Evolutionary conservation across 352 stramenopile genomes (phyloP), one percentile per base, ranked within the genome.

Genomic region (Phytophthora meadii): DNA sequence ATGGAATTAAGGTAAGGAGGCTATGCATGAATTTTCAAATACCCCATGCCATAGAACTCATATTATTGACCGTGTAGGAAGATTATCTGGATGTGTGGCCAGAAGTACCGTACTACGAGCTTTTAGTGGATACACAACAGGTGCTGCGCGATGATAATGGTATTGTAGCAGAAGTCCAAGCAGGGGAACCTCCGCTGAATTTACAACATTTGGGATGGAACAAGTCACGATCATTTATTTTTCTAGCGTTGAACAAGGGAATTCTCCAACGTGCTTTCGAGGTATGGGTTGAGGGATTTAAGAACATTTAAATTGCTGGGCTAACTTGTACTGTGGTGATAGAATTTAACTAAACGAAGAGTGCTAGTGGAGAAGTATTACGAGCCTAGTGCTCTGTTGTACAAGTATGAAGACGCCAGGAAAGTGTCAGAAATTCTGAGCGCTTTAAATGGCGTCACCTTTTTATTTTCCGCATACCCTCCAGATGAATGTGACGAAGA

Each of bases 181-280:
- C 62, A 9, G 58, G 84, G 10, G 30, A 64, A 12, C 45, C 69
- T 15, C 68, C 73, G 11, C 32, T 37, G 12, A 81, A 79, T n/a
- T 66, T 89, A 3, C 67, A 73, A 22, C 77, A 74, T 65, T 49
- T 94, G 4, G 86, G 86, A 0, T 94, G 86, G 86, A 89, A 76
- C 3, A 73, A 69, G n/a, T 76, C 86, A 5, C 86, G 86, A 4
- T 79, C 77, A 2, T 81, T 93, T 46, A 57, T 94, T 7, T 72
- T 87, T 15, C 44, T 87, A 40, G 82, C 84, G n/a, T 66, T 94
- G 44, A 94, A 90, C 47, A 89, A 85, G 55, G 81, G 81, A 32
- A 81, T 94, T 30, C 75, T 94, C 8, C 86, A 91, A 34, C 81
- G 80, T 27, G 86, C 82, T 1, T 84, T 94, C 25, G 86, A 94